Percentiles rank a stretch among this genome's conserved stretches.
Conservation (phyloP, 768 basidiomycete genomes). For the Hirschioporus abietinus region DNA sequence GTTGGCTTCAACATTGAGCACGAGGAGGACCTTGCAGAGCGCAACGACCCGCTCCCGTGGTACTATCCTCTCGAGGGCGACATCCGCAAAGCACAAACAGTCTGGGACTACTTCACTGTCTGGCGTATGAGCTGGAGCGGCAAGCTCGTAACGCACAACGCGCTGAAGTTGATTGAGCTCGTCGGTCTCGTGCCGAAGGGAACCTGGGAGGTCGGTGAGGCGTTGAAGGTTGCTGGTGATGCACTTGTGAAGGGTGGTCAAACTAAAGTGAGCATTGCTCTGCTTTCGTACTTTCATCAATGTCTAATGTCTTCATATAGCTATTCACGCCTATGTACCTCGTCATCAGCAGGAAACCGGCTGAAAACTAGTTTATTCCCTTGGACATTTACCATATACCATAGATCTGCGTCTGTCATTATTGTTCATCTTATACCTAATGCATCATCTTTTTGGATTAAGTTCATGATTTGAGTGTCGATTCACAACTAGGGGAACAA, state of each 20-base stretch:
- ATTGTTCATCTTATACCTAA: slow-evolving; percentile 1
- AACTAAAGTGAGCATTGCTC: slow-evolving; percentile 56
- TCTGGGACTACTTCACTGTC: slow-evolving; percentile 85
- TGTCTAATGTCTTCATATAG: slow-evolving; percentile 30
- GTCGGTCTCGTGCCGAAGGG: slow-evolving; percentile 85
- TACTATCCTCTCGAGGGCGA: slow-evolving; percentile 98
- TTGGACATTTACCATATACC: neutral
- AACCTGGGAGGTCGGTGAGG: slow-evolving; percentile 85
- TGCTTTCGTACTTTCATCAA: neutral
- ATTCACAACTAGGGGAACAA: too few relatives aligned
- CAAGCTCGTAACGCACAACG: slow-evolving; percentile 75
- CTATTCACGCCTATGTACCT: slow-evolving; percentile 88
- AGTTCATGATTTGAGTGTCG: too few relatives aligned
- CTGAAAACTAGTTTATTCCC: neutral
- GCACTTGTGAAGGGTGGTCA: slow-evolving; percentile 82
- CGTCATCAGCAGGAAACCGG: slow-evolving; percentile 32
- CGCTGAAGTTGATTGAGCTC: slow-evolving; percentile 70
- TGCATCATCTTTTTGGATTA: neutral
- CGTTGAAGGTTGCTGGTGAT: slow-evolving; percentile 75
- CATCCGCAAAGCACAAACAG: slow-evolving; percentile 84
- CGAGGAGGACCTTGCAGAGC: slow-evolving; percentile 92
- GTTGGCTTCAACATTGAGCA: slow-evolving; percentile 88
- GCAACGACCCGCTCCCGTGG: slow-evolving; percentile 76
- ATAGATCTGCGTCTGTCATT: neutral
- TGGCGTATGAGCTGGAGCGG: slow-evolving; percentile 91